These are phyloP conservation scores for Starmerella cellae DNA, from an alignment of 805 yeast genomes.

Conservation along the genomic window DNA sequence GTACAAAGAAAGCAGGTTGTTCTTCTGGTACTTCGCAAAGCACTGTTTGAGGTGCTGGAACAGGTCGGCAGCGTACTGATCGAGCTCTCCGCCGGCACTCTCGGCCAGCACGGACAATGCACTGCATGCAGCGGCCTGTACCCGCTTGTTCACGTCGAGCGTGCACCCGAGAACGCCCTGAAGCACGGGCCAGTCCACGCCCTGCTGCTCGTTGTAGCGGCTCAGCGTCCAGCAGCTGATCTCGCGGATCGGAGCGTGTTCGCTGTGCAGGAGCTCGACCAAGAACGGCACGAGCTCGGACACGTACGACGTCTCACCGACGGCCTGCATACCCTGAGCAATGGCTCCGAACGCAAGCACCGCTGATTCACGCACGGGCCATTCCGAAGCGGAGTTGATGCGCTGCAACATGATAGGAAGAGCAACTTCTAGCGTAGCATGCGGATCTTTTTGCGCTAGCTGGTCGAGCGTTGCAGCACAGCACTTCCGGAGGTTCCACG, in stretches of 20 bases:
- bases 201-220: constrained; percentile 52
- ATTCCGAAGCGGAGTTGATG: constrained; percentile 46
- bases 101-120: constrained; percentile 78
- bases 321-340: constrained; percentile 72
- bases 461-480: constrained; percentile 86
- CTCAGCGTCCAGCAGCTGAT: constrained; percentile 94
- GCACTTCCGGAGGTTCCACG: constrained; percentile 88
- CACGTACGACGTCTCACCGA: constrained; percentile 48
- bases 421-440: constrained; percentile 48
- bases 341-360: constrained; percentile 92
- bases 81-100: constrained; percentile 49
- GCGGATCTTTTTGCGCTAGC: constrained; percentile 55
- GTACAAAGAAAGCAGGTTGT: constrained; percentile 66
- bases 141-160: constrained; percentile 73
- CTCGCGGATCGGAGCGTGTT: constrained; percentile 74
- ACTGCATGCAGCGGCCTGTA: constrained; percentile 89
- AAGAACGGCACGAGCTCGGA: constrained; percentile 75
- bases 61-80: constrained; percentile 51
- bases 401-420: constrained; percentile 66
- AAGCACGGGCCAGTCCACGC: constrained; percentile 61
- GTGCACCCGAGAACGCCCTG: constrained; percentile 63
- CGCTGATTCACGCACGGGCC: constrained; percentile 90
- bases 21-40: constrained; percentile 64
- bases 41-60: constrained; percentile 60
- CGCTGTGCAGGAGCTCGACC: constrained; percentile 63